Conservation (phyloP, 2,329 filamentous ascomycete species). For the Sporothrix sp. region DNA sequence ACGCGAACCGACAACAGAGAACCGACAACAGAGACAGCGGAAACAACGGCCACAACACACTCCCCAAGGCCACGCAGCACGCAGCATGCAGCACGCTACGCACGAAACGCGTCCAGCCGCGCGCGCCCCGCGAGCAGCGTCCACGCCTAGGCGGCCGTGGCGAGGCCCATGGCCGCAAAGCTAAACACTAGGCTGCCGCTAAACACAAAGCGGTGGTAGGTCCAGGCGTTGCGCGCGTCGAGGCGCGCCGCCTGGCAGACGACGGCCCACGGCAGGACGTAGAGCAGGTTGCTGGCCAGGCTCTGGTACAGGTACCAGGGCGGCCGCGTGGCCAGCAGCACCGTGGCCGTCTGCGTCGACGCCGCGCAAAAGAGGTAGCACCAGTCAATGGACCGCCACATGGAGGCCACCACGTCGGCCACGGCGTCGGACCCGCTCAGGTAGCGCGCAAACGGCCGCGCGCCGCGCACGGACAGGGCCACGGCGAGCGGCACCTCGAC, state of each 20-base stretch:
- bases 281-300: constrained; percentile 55
- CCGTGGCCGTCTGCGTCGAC: constrained; percentile 53
- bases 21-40: no score
- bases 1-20: no score
- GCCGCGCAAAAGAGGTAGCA: constrained; percentile 62
- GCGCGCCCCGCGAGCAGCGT: constrained; percentile 32
- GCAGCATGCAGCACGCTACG: no score
- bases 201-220: constrained; percentile 56
- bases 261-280: constrained; percentile 63
- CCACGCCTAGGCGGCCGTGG: constrained; percentile 44
- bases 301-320: constrained; percentile 61
- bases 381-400: constrained; percentile 55
- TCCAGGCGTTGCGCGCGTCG: constrained; percentile 50
- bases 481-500: constrained; percentile 55
- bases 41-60: no score
- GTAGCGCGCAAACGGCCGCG: constrained; percentile 50
- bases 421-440: constrained; percentile 49
- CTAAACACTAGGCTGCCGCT: constrained; percentile 59
- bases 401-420: constrained; percentile 50
- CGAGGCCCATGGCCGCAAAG: constrained; percentile 45
- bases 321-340: constrained; percentile 54
- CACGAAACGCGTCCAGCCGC: background rate
- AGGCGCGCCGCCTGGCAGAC: constrained; percentile 43
- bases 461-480: constrained; percentile 50
- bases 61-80: no score